Evolutionary conservation across 352 stramenopile species (phyloP).

Genomic region (Globisporangium carolinianum): DNA sequence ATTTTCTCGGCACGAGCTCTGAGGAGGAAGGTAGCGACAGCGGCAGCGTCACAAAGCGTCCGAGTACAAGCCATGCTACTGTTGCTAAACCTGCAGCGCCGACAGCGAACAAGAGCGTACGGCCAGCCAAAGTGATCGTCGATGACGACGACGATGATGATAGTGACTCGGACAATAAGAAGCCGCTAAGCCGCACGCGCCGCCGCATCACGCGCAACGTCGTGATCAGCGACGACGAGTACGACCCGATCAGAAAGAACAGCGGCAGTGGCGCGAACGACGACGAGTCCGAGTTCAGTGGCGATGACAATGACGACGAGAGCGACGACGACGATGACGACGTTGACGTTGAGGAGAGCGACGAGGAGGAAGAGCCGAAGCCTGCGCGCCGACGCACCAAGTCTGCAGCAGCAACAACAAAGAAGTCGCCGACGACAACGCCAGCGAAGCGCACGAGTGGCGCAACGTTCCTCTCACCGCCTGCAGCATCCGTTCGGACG

Average conservation of each 20-base stretch:
- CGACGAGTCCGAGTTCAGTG: constrained; percentile 51
- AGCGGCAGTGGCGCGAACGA: constrained; percentile 35
- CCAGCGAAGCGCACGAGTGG: constrained; percentile 18
- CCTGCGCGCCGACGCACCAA: constrained; percentile 33
- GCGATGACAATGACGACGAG: constrained; percentile 20
- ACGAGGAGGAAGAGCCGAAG: constrained; percentile 37
- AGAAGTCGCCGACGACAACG: constrained; percentile 11
- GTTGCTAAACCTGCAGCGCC: too few species aligned
- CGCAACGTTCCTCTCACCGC: constrained; percentile 33
- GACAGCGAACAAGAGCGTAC: neutral
- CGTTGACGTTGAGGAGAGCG: constrained; percentile 35
- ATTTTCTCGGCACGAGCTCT: constrained; percentile 63
- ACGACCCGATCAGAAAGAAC: constrained; percentile 17
- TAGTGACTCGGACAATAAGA: constrained; percentile 58
- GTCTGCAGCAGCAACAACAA: constrained; percentile 7
- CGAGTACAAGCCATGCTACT: neutral
- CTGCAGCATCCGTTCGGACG: constrained; percentile 21
- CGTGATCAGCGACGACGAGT: constrained; percentile 43
- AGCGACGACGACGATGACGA: constrained; percentile 49
- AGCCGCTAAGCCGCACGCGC: constrained; percentile 17
- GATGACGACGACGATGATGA: constrained; percentile 81
- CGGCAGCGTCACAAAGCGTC: constrained; percentile 11
- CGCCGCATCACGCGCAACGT: constrained; percentile 22
- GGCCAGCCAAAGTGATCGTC: constrained; percentile 44
- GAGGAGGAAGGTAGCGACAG: constrained; percentile 38